Evolutionary conservation across 352 stramenopile genomes (phyloP), one percentile per base, ranked within the genome.

Genomic region (Phytophthora cactorum): DNA sequence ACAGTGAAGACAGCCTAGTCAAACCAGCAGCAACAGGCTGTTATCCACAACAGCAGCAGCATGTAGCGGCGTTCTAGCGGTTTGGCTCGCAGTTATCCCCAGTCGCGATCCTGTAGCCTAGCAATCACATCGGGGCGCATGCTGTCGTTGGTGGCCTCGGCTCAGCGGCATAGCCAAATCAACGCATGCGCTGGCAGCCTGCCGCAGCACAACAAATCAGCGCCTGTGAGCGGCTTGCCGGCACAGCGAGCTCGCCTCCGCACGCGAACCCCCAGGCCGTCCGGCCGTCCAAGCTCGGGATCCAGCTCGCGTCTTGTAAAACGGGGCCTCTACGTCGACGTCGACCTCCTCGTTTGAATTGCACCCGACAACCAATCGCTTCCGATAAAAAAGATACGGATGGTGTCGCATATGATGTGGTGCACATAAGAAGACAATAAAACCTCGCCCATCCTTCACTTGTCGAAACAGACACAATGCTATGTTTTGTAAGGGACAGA

Each of bases 341-440:
- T 58, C 34, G 34, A 58, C 51, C n/a, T 22, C 34, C 51, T 47
- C 34, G n/a, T n/a, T 55, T 25, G 32, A 53, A 52, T 60, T 54
- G 59, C 62, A 70, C 54, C 62, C 62, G 62, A 59, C 62, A 69
- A 69, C 62, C 62, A 70, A 65, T 70, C 62, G 54, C 53, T 65
- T 65, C 62, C 36, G 54, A 65, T 59, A 58, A 57, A 64, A 60
- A 70, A 70, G 47, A 70, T 70, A 52, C 62, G 54, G 62, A 59
- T 11, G 11, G 22, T 65, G 62, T 70, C 62, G 54, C 54, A 70
- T 65, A 70, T 22, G 31, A 50, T 56, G 60, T 67, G 60, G 41
- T 43, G 14, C 51, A 67, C 60, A 61, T 51, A 22, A 22, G 22
- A 22, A 22, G 22, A 22, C 8, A 31, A 45, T 45, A 69, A 64